Evolutionary conservation across 2,329 filamentous ascomycete species (phyloP).

Genomic region (Colletotrichum sidae): DNA sequence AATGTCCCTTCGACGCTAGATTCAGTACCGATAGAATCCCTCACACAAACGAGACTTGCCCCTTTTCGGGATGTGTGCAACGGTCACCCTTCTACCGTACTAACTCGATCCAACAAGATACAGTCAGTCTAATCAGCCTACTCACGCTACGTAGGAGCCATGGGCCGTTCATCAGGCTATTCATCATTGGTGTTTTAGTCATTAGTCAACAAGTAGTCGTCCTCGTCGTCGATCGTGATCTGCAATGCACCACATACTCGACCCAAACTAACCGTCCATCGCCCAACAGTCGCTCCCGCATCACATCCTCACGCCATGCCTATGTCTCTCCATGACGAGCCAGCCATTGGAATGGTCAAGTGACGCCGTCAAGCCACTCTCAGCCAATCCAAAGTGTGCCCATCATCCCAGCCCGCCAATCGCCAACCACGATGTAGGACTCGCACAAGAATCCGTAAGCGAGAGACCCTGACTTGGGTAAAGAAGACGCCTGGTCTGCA

Average conservation of each 20-base stretch:
- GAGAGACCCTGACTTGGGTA: constrained; percentile 24
- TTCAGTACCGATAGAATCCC: too few species aligned
- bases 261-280: neutral
- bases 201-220: too few species aligned
- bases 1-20: too few species aligned
- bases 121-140: too few species aligned
- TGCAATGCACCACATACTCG: neutral
- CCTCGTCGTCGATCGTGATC: neutral
- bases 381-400: constrained; percentile 5
- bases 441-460: constrained; percentile 12
- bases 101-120: too few species aligned
- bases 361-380: constrained; percentile 7
- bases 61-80: too few species aligned
- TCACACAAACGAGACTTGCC: too few species aligned
- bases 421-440: neutral
- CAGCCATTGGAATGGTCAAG: constrained; percentile 5
- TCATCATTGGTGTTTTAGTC: too few species aligned
- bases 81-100: too few species aligned
- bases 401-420: neutral
- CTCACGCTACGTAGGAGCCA: too few species aligned
- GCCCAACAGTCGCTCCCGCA: neutral
- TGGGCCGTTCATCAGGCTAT: too few species aligned
- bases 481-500: constrained; percentile 18
- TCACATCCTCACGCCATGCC: neutral
- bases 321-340: neutral